phyloP scores from a whole-genome alignment of 148 eudicot genomes.

The Rhododendron ferrugineum region DNA sequence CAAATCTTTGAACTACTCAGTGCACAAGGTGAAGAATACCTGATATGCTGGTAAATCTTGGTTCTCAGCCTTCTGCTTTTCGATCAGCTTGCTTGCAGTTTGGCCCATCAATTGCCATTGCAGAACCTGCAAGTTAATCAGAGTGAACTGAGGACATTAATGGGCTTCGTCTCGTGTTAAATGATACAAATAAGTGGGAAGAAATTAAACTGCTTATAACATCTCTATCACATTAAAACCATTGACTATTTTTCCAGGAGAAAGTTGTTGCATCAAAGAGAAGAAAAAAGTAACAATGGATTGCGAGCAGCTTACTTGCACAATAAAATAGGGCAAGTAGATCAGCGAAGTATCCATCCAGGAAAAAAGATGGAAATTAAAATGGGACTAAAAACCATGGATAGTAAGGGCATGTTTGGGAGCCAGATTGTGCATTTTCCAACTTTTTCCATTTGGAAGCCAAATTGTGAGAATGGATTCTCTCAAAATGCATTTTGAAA shows the following conservation, averaged over 20 bases:
- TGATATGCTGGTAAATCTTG: background rate
- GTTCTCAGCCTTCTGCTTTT: constrained; percentile 14
- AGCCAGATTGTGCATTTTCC: background rate
- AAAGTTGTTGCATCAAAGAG: background rate
- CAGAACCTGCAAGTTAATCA: constrained; percentile 12
- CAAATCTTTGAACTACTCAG: background rate
- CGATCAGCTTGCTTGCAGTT: constrained; percentile 10
- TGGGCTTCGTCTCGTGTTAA: background rate
- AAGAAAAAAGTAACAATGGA: background rate
- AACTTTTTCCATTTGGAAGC: background rate
- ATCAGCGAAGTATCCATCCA: background rate
- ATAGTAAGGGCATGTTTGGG: background rate
- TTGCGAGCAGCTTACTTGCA: background rate
- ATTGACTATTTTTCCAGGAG: background rate
- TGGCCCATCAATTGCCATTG: constrained; percentile 14
- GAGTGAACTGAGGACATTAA: background rate
- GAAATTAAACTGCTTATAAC: background rate
- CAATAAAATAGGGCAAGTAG: background rate
- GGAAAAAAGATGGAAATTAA: background rate
- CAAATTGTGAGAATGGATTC: background rate
- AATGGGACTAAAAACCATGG: background rate
- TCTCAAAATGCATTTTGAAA: background rate
- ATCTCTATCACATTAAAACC: background rate
- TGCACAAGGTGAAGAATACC: background rate
- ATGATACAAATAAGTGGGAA: background rate